A percentile compares a stretch with the other conserved stretches of the same genome.
phyloP scores from a whole-genome alignment of 371 early-diverging fungal species.

The Lichtheimia corymbifera region DNA sequence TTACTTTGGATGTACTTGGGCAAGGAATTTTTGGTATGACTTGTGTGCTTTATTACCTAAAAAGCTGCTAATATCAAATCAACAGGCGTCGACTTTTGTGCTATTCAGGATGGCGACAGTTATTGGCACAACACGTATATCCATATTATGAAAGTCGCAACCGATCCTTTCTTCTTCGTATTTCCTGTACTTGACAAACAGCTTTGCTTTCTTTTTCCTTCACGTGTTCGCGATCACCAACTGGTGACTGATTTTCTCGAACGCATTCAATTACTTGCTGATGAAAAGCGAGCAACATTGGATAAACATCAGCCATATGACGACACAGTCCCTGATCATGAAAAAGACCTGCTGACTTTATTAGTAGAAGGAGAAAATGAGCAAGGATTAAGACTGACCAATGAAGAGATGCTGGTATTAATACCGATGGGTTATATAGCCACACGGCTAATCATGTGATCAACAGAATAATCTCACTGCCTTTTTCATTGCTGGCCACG shows the following conservation, averaged over 20 bases:
- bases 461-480: constrained; percentile 26
- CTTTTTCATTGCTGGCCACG: constrained; percentile 51
- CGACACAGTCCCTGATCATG: constrained; percentile 29
- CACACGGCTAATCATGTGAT: background rate
- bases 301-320: constrained; percentile 18
- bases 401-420: constrained; percentile 45
- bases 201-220: constrained; percentile 20
- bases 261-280: constrained; percentile 29
- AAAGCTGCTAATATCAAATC: background rate
- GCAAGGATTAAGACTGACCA: constrained; percentile 27
- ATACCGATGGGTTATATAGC: constrained; percentile 9
- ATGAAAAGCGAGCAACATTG: constrained; percentile 30
- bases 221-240: constrained; percentile 18
- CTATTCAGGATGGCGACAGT: constrained; percentile 10
- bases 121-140: constrained; percentile 30
- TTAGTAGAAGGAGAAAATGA: constrained; percentile 51
- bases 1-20: constrained; percentile 40
- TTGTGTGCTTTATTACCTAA: background rate
- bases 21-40: constrained; percentile 37
- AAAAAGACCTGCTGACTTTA: constrained; percentile 54
- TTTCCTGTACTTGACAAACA: constrained; percentile 51
- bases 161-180: constrained; percentile 39
- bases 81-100: constrained; percentile 36
- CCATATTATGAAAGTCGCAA: constrained; percentile 17
- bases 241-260: constrained; percentile 13